Base-by-base conservation (phyloP, 768 basidiomycete genomes). In the Collybiopsis luxurians region DNA sequence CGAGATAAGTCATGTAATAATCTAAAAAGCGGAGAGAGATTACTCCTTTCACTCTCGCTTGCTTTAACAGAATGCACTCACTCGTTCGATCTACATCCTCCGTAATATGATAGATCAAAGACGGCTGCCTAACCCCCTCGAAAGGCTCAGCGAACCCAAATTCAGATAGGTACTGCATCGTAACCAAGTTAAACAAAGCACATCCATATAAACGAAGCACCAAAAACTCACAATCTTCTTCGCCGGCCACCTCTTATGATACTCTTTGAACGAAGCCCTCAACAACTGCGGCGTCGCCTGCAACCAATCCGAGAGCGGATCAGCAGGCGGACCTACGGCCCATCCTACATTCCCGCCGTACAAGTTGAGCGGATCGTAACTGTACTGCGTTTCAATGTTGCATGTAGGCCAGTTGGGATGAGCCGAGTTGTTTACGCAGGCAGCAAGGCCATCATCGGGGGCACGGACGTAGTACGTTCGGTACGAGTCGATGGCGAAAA, bases 361-460 rank as follows among this genome's bases (percentile, higher is more conserved):
- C 31, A 34, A 13, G 13, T 34, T 34, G 6, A 34, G 13, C 13
- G 31, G 31, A 11, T 72, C 72, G 6, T 74, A 73, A 56, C 79
- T 75, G 58, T 72, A 77, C 53, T 73, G 51, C 27, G 74, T 69
- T 13, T 66, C 61, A 15, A 66, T 68, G 53, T 79, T 72, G 58
- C 81, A 82, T 36, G 71, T 75, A 1, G 80, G 81, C 81, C 81
- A 83, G 21, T 76, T 60, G 2, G 79, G 78, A 63, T 81, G 73
- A 1, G 75, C 70, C 27, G 68, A 66, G 56, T 81, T 75, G 6
- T 69, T 61, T 4, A 76, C 61, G 61, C 81, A 82, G 10, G 76
- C 71, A 15, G 68, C 74, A 9, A 81, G 62, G 5, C 81, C 80
- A 40, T 74, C 74, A 0, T 64, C 60, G 9, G 80, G 79, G 5